These are phyloP conservation scores for Pseudisothecium myosuroides DNA, from an alignment of 225 moss, liverwort and hornwort species.

Conservation along the genomic window DNA sequence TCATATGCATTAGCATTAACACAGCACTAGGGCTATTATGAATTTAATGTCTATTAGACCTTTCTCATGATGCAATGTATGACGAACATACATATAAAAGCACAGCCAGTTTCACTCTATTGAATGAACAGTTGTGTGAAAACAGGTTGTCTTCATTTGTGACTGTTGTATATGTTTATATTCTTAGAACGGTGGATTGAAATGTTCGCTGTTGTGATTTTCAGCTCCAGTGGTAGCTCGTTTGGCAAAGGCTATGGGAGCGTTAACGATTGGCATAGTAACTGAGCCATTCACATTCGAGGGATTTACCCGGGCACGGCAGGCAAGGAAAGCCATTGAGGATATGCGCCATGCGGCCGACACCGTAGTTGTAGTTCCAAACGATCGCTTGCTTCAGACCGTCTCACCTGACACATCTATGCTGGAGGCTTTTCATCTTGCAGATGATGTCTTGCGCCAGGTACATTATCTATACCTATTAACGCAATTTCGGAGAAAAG, in stretches of 20 bases:
- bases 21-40: not conserved
- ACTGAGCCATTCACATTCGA: constrained; percentile 77
- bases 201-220: constrained; percentile 2
- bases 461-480: not conserved
- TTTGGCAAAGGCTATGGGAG: constrained; percentile 81
- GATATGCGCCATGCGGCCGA: constrained; percentile 75
- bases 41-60: not conserved
- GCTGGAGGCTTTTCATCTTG: constrained; percentile 74
- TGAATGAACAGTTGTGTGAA: not conserved
- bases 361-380: constrained; percentile 73
- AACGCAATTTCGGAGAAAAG: not conserved
- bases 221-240: constrained; percentile 74
- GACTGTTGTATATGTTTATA: not conserved
- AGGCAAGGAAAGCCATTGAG: constrained; percentile 64
- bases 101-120: not conserved
- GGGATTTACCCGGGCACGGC: constrained; percentile 50
- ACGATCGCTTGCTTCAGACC: constrained; percentile 70
- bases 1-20: not conserved
- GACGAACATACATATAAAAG: not conserved
- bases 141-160: not conserved
- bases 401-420: constrained; percentile 63
- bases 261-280: constrained; percentile 71
- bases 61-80: not conserved
- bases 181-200: not conserved
- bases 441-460: constrained; percentile 78